phyloP scores from a whole-genome alignment of 1,284 basidiomycete genomes.

The Ceratobasidium sp. region DNA sequence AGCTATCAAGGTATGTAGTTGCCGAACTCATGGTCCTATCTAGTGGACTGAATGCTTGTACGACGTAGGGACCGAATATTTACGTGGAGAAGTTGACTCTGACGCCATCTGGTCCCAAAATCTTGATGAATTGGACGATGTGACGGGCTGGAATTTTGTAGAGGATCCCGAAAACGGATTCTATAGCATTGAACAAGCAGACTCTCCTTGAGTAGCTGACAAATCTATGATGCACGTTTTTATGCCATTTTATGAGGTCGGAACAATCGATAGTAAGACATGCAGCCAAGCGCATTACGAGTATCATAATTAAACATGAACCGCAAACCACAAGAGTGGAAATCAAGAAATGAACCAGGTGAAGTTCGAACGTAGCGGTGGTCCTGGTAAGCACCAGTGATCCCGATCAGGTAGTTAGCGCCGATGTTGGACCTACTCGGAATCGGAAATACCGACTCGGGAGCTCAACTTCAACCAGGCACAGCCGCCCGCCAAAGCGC shows the following conservation, averaged over 20 bases:
- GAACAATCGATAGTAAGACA: too few relatives aligned
- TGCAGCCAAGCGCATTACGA: too few relatives aligned
- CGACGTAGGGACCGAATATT: not conserved
- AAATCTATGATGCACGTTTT: too few relatives aligned
- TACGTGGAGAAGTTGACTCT: conserved; percentile 15
- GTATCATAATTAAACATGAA: too few relatives aligned
- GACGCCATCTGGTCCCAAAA: conserved; percentile 26
- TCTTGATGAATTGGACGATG: conserved; percentile 25
- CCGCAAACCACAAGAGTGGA: too few relatives aligned
- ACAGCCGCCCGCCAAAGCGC: not conserved
- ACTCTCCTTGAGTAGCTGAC: not conserved
- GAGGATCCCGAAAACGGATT: conserved; percentile 21
- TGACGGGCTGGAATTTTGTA: conserved; percentile 30
- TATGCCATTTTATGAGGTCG: too few relatives aligned
- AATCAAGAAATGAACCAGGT: too few relatives aligned
- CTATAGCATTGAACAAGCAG: conserved; percentile 1
- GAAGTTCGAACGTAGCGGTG: not conserved
- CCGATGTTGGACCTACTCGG: not conserved
- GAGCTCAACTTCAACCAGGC: not conserved
- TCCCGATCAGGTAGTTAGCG: not conserved
- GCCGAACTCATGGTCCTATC: too few relatives aligned
- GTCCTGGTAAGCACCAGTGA: not conserved
- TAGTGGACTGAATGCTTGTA: not conserved
- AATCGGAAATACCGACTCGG: not conserved
- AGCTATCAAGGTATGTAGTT: not conserved